Evolutionary conservation across 148 eudicot genomes (phyloP), one percentile per base, ranked within the genome.

Genomic region (Persicaria maculosa): DNA sequence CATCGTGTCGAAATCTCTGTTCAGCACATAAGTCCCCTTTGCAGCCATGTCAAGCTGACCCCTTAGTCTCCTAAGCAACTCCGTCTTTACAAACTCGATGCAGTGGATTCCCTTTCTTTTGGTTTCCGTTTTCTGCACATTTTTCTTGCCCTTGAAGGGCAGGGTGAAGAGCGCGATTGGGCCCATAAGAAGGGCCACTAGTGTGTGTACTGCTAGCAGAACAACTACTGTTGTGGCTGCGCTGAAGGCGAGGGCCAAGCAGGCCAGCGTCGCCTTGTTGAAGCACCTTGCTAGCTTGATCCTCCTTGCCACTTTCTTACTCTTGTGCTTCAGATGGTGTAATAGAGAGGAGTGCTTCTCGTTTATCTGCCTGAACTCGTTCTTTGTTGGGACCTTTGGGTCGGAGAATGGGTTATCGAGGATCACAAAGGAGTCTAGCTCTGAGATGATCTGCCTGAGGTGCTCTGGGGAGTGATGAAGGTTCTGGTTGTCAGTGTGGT

Each of bases 21-120:
- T 79, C 71, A 88, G 47, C 0, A 88, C 79, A 45, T 85, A 88
- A 20, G 91, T 81, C 7, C 91, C 88, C 54, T 88, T 88, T 2
- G 88, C 83, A 0, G 88, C 87, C 25, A 79, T 83, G 47, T 85
- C 88, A n/a, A 87, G 83, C 58, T 87, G 91, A 9, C 81, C 84
- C 16, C 81, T 78, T 19, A 83, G 58, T 78, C 76, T 83, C 70
- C 77, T 80, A 0, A 83, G 50, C 48, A 83, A 73, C 8, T 82
- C 78, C 19, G 62, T 57, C 44, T 75, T 76, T n/a, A 84, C n/a
- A 54, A 82, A 77, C 46, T 48, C 36, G 20, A 84, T 1, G 40
- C 68, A 59, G 0, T n/a, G 14, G 4, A 83, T 7, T 6, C 43
- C 16, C 6, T 20, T 68, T 20, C 79, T 83, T 71, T 77, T 85